phyloP scores from a whole-genome alignment of 495 filamentous ascomycete species.

The Trichoderma reesei region DNA sequence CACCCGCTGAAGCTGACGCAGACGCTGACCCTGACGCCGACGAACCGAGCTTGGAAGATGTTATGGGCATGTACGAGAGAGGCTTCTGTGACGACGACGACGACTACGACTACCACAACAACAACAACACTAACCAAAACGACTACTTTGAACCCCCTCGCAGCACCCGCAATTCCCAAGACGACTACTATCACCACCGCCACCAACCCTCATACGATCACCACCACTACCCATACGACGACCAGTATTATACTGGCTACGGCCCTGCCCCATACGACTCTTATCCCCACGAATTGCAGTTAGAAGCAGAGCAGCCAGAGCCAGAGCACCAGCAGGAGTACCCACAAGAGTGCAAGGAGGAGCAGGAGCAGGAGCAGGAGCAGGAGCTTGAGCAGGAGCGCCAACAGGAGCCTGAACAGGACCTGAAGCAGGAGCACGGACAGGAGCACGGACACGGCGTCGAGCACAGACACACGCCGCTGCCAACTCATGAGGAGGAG shows the following conservation, averaged over 20 bases:
- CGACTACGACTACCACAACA: constrained; percentile 26
- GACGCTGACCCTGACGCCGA: constrained; percentile 42
- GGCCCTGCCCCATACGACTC: background rate
- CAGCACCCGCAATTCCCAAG: no score
- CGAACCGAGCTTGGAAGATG: constrained; percentile 80
- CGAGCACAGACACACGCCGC: constrained; percentile 7
- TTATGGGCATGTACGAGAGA: constrained; percentile 85
- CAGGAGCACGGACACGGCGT: background rate
- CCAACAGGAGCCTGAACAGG: background rate
- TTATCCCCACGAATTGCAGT: background rate
- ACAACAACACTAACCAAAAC: no score
- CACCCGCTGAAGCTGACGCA: constrained; percentile 37
- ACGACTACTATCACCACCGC: background rate
- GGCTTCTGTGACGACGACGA: constrained; percentile 60
- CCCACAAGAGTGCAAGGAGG: background rate
- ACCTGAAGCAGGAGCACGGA: background rate
- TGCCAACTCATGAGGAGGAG: constrained; percentile 1
- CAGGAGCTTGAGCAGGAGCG: background rate
- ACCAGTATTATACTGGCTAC: background rate
- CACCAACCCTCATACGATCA: background rate
- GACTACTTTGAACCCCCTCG: constrained; percentile 26
- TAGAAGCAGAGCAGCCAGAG: background rate
- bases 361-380: background rate
- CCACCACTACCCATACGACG: constrained; percentile 2
- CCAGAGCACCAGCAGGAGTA: background rate